Evolutionary conservation across 768 basidiomycete species (phyloP), one percentile per base, ranked within the genome.

Genomic region (Mrakia frigida): DNA sequence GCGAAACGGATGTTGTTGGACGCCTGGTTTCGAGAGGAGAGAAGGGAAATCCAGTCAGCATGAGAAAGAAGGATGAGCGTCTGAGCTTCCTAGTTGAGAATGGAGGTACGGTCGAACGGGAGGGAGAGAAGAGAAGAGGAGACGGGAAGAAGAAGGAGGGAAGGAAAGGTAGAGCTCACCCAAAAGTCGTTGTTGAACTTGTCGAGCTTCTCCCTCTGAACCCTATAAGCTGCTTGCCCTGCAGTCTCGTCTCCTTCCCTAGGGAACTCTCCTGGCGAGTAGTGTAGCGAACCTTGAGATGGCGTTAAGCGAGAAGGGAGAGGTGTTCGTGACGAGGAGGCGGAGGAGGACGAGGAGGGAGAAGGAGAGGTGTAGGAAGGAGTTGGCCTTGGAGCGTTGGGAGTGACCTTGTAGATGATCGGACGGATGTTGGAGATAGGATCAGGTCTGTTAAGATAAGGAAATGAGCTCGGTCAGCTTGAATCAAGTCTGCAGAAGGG

Each of bases 131-230:
- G 35, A n/a, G 35, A 21, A 33, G 9, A 9, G 21, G 53, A 14
- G 35, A n/a, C n/a, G 25, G 70, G 21, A 18, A 16, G 53, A 72
- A 13, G 37, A 25, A n/a, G 33, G 11, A 13, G 11, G 11, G 28
- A 50, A 70, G 69, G n/a, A 33, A 33, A 50, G 28, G 50, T 46
- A 21, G 35, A 35, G 53, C 74, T 68, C 41, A 75, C 74, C 74
- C 74, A 75, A 59, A 75, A 75, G 2, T 68, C 74, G 37, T 75
- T 68, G 52, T 75, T 75, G 68, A 70, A 75, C 41, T 60, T 56
- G 56, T 75, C 74, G 28, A 75, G 56, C n/a, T 68, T 33, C 65
- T 75, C 74, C 31, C 74, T 53, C 68, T 70, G 67, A 7, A 60
- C 39, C 18, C 74, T 52, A 41, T 75, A 75, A 25, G 53, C 56